Evolutionary conservation across 257 asterid genomes (phyloP).

Genomic region (Euphrasia confusa): DNA sequence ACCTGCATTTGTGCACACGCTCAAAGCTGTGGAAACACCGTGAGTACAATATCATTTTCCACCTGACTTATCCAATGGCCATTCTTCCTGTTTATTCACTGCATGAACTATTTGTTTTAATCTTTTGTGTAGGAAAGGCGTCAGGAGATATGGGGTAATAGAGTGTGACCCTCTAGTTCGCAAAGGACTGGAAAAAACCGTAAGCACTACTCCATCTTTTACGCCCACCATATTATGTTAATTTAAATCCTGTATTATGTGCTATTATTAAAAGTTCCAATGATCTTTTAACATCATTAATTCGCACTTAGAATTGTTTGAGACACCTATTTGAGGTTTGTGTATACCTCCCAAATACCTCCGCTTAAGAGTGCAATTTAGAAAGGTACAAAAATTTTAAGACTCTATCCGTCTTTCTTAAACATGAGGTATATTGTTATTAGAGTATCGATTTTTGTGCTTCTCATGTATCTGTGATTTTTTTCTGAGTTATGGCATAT

Average conservation of each 20-base stretch:
- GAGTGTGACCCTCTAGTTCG: slow-evolving; percentile 92
- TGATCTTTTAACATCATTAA: neutral
- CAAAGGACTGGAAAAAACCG: slow-evolving; percentile 92
- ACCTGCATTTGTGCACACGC: slow-evolving; percentile 85
- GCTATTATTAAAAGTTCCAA: neutral
- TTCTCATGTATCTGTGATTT: slow-evolving; percentile 1
- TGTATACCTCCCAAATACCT: neutral
- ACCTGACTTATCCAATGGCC: slow-evolving; percentile 6
- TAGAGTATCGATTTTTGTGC: neutral
- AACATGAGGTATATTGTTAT: neutral
- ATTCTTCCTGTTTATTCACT: slow-evolving; percentile 16
- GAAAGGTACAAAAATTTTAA: neutral
- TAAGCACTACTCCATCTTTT: slow-evolving; percentile 32
- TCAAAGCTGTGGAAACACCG: slow-evolving; percentile 66
- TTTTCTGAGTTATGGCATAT: slow-evolving; percentile 8
- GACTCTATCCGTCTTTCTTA: neutral
- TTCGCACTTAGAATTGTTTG: neutral
- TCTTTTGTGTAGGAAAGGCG: slow-evolving; percentile 45
- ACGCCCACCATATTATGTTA: neutral
- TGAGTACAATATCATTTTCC: slow-evolving; percentile 37
- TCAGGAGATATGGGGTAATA: slow-evolving; percentile 87
- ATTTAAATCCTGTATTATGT: neutral
- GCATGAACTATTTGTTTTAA: slow-evolving; percentile 10
- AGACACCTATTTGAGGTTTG: neutral
- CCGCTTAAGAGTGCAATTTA: too few species aligned